Conservation (phyloP, 2,329 filamentous ascomycete genomes). For the Grosmannia serpens region DNA sequence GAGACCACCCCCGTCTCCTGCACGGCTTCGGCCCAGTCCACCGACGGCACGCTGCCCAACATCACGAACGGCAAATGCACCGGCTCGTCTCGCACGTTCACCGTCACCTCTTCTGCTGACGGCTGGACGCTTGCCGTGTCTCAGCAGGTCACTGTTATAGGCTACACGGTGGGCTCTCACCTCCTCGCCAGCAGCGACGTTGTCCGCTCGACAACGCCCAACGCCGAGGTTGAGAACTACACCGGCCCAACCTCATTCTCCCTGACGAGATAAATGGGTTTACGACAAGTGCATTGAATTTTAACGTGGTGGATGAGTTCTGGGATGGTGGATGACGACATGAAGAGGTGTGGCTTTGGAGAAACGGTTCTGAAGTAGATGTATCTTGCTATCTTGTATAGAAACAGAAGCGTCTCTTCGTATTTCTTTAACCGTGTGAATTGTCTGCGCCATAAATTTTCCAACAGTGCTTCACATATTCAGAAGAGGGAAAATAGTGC, state of each 20-base stretch:
- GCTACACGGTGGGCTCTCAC: not conserved
- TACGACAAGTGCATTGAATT: no score
- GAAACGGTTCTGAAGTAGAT: no score
- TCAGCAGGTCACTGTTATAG: not conserved
- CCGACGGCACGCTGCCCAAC: not conserved
- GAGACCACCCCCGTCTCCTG: not conserved
- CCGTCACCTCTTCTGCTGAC: not conserved
- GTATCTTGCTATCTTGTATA: no score
- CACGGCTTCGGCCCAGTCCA: not conserved
- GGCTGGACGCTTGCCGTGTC: not conserved
- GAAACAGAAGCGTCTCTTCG: no score
- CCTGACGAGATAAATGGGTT: not conserved
- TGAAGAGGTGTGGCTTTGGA: no score
- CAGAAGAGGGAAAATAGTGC: no score
- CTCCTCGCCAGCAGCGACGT: not conserved
- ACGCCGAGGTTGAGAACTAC: constrained; percentile 1
- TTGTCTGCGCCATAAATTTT: no score
- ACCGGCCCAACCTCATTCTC: not conserved
- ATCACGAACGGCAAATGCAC: not conserved
- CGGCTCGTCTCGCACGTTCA: constrained; percentile 1
- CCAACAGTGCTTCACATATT: no score
- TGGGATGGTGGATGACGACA: no score
- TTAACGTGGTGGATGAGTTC: no score
- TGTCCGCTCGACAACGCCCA: not conserved
- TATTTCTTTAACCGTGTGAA: no score